Conservation (phyloP, 176 grass and related monocot species). For the Eremochloa ophiuroides region DNA sequence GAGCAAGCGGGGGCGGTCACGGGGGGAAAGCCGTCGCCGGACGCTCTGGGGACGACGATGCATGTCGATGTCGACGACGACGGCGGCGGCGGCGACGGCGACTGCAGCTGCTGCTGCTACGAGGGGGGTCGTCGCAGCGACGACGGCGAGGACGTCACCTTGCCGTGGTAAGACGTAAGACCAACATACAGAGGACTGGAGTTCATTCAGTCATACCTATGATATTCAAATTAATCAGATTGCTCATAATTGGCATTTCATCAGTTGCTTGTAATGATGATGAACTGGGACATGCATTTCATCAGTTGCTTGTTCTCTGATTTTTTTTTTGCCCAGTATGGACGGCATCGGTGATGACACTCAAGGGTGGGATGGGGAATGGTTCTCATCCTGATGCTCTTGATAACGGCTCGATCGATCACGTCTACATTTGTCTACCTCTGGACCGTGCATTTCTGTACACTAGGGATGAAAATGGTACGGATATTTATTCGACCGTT, state of each 20-base stretch:
- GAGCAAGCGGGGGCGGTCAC: not conserved
- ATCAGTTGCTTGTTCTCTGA: not conserved
- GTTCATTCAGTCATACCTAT: not conserved
- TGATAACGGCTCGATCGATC: not conserved
- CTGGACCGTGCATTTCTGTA: not conserved
- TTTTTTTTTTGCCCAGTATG: not conserved
- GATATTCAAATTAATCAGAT: no score
- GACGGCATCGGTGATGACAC: not conserved
- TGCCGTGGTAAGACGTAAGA: conserved; percentile 38
- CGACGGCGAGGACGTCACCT: not conserved
- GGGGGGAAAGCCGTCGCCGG: not conserved
- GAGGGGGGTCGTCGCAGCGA: not conserved
- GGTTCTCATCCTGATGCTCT: not conserved
- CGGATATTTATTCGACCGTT: no score
- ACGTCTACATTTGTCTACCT: no score
- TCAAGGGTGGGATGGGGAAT: not conserved
- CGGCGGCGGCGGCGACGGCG: not conserved
- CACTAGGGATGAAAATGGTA: no score
- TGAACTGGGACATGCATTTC: not conserved
- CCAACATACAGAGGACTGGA: not conserved
- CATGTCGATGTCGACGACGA: conserved; percentile 23
- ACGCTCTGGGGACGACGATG: not conserved
- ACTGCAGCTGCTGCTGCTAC: not conserved
- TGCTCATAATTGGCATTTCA: no score
- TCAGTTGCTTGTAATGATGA: no score